Base-by-base conservation (phyloP, 1,284 basidiomycete species). In the Sparassis latifolia region DNA sequence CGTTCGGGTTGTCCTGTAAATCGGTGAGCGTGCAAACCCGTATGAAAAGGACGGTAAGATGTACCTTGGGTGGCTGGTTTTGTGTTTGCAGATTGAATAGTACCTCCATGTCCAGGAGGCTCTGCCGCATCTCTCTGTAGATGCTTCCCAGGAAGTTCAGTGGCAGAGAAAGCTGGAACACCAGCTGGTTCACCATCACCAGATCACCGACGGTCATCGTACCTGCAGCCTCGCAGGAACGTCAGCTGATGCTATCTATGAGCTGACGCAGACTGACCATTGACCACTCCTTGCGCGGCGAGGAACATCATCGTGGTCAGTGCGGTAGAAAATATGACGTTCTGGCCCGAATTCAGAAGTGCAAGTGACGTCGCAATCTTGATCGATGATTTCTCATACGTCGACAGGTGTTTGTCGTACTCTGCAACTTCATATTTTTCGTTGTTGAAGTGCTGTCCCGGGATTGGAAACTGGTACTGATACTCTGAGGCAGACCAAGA, bases 131-230 rank as follows among this genome's bases (percentile, higher is more conserved):
- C 69, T 99, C 96, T 47, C 97, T 88, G 64, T 99, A 99, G 45
- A 99, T 95, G 0, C 92, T 92, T 0, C 96, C 96, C 50, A 99
- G 73, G 71, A 99, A 99, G 72, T 98, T 98, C 55, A 99, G 80
- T 2, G 96, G 96, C 28, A 99, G 73, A 1, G 92, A 96, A 0
- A 99, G 75, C 67, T 99, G 97, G 74, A 99, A 99, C 38, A 99
- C 94, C n/a, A 99, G 79, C 66, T 98, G 96, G 68, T 99, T 99
- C 61, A 97, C 89, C 90, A 99, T 97, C 55, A 99, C 97, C 27
- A 99, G 79, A 65, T 99, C 96, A 7, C 96, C 97, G 29, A 99
- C 81, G 2, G 95, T 97, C 96, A 99, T 98, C 0, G 91, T 93
- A 9, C 95, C 94, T 92, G 53, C 7, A 20, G 20, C 20, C 20